Percentiles rank a stretch among this genome's conserved stretches.
phyloP scores from a whole-genome alignment of 208 protist genomes.

The Spongospora subterranea region DNA sequence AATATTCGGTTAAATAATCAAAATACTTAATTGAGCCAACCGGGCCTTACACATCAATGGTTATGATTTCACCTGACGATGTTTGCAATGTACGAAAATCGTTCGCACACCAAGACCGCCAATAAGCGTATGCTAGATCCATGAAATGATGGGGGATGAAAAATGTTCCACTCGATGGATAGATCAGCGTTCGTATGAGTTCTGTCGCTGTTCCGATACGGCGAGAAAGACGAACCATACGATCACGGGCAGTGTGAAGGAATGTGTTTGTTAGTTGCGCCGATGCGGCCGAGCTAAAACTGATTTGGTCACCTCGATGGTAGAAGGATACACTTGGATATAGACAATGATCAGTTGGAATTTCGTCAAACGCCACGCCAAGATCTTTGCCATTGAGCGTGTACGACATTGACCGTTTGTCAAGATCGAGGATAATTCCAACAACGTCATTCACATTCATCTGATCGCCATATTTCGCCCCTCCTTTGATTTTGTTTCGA shows the following conservation, averaged over 20 bases:
- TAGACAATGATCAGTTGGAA: neutral
- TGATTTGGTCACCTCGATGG: neutral
- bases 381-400: slow-evolving; percentile 46
- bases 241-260: neutral
- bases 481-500: slow-evolving; percentile 44
- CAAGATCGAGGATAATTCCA: slow-evolving; percentile 43
- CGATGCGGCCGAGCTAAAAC: neutral
- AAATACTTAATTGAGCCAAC: neutral
- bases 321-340: slow-evolving; percentile 33
- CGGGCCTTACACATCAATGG: slow-evolving; percentile 13
- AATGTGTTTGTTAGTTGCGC: neutral
- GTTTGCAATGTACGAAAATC: neutral
- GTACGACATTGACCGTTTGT: slow-evolving; percentile 24
- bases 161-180: neutral
- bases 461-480: slow-evolving; percentile 32
- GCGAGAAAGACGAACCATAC: neutral
- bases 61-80: neutral
- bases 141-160: neutral
- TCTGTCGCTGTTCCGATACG: slow-evolving; percentile 22
- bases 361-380: slow-evolving; percentile 40
- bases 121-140: slow-evolving; percentile 24
- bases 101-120: neutral
- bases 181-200: neutral
- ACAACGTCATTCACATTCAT: neutral
- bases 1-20: neutral